phyloP scores from a whole-genome alignment of 805 yeast species.

The Starmerella stellata region DNA sequence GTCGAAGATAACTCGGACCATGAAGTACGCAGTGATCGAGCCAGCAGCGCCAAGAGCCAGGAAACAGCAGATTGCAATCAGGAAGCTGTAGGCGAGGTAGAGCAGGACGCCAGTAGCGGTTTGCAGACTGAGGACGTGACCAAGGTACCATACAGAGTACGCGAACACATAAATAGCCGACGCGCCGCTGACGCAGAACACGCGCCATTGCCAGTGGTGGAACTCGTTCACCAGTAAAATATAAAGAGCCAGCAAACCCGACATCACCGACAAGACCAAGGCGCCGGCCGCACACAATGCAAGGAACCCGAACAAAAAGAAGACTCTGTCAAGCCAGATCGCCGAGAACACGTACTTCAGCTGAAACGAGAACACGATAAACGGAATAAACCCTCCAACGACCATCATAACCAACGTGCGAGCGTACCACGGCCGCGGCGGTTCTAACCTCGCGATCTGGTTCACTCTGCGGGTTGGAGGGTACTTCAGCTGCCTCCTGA shows the following conservation, averaged over 20 bases:
- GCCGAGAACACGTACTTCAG: conserved; percentile 82
- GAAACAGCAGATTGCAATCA: conserved; percentile 55
- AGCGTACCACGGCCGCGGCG: conserved; percentile 72
- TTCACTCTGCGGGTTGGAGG: conserved; percentile 70
- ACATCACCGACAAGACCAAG: conserved; percentile 62
- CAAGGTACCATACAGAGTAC: conserved; percentile 47
- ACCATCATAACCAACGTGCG: conserved; percentile 47
- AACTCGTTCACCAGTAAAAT: conserved; percentile 77
- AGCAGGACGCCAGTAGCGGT: conserved; percentile 61
- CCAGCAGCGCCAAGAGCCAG: conserved; percentile 80
- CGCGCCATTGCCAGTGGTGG: conserved; percentile 96
- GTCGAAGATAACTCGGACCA: conserved; percentile 62
- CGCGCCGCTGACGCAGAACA: conserved; percentile 73
- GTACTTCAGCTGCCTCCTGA: conserved; percentile 37
- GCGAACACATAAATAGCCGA: conserved; percentile 68
- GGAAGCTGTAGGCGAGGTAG: conserved; percentile 63
- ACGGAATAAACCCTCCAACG: conserved; percentile 81
- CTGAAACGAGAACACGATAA: conserved; percentile 87
- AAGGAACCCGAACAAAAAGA: conserved; percentile 93
- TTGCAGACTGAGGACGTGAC: conserved; percentile 39
- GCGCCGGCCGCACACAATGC: conserved; percentile 73
- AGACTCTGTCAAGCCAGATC: conserved; percentile 82
- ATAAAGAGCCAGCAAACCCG: conserved; percentile 64
- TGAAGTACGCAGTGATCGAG: conserved; percentile 50
- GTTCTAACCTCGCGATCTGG: conserved; percentile 93